phyloP scores from a whole-genome alignment of 345 rosid species.

The Citrus reticulata region DNA sequence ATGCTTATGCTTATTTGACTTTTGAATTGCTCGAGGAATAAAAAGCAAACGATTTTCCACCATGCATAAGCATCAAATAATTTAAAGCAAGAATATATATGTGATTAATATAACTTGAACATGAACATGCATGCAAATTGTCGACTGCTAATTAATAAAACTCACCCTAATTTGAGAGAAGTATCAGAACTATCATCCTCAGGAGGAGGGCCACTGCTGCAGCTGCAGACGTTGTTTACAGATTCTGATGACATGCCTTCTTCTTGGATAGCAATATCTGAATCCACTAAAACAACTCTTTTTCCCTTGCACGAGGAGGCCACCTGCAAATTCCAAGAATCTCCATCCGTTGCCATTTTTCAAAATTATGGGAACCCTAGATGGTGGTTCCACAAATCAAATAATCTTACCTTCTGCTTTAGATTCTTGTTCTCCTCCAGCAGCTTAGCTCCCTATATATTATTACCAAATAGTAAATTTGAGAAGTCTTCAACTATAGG shows the following conservation, averaged over 20 bases:
- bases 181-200: constrained; percentile 59
- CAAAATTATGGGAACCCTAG: neutral
- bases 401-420: constrained; percentile 38
- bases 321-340: constrained; percentile 28
- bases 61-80: too few relatives aligned
- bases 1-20: neutral
- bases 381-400: neutral
- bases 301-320: constrained; percentile 31
- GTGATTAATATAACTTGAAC: neutral
- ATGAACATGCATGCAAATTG: neutral
- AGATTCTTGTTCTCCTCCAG: constrained; percentile 54
- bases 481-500: too few relatives aligned
- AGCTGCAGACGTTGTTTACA: constrained; percentile 46
- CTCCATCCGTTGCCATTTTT: neutral
- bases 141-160: neutral
- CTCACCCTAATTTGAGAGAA: constrained; percentile 54
- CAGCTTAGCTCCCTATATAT: constrained; percentile 46
- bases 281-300: constrained; percentile 14
- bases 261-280: constrained; percentile 33
- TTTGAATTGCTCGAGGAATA: too few relatives aligned
- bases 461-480: neutral
- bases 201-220: constrained; percentile 51
- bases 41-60: too few relatives aligned
- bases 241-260: constrained; percentile 69
- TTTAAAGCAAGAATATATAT: too few relatives aligned